phyloP scores from a whole-genome alignment of 805 yeast species.

The Kluyveromyces lactis region DNA sequence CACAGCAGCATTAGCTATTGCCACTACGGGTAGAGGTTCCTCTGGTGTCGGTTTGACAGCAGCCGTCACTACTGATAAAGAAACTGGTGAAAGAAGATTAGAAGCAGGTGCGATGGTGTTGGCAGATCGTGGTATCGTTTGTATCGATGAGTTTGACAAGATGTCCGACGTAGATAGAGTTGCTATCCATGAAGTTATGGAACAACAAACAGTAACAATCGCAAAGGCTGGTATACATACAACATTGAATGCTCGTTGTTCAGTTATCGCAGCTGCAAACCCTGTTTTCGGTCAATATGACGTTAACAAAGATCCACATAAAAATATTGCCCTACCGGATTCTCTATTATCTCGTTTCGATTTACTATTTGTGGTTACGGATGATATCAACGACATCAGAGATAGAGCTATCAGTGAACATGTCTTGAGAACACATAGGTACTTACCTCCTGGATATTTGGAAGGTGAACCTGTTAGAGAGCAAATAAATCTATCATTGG shows the following conservation, averaged over 20 bases:
- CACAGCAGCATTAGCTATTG: conserved; percentile 92
- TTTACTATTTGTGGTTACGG: conserved; percentile 89
- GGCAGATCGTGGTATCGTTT: conserved; percentile 94
- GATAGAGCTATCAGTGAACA: conserved; percentile 90
- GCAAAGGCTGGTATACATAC: conserved; percentile 98
- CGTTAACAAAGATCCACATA: conserved; percentile 90
- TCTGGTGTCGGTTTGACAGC: conserved; percentile 99
- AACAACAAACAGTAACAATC: conserved; percentile 96
- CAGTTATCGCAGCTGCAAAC: conserved; percentile 96
- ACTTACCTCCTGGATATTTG: conserved; percentile 72
- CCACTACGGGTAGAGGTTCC: conserved; percentile 99
- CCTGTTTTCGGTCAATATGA: conserved; percentile 97
- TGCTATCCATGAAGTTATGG: conserved; percentile 99
- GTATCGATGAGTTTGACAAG: conserved; percentile 98
- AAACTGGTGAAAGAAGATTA: conserved; percentile 91
- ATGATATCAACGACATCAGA: conserved; percentile 76
- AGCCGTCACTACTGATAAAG: conserved; percentile 92
- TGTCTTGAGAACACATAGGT: conserved; percentile 89
- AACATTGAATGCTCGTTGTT: conserved; percentile 90
- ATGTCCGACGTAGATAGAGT: conserved; percentile 96
- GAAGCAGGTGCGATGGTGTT: conserved; percentile 99
- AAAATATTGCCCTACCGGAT: conserved; percentile 94
- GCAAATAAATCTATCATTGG: conserved; percentile 55
- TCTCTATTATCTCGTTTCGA: conserved; percentile 95
- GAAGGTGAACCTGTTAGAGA: conserved; percentile 95